Conservation (phyloP, 2,329 filamentous ascomycete genomes). For the Bipolaris gigantea region DNA sequence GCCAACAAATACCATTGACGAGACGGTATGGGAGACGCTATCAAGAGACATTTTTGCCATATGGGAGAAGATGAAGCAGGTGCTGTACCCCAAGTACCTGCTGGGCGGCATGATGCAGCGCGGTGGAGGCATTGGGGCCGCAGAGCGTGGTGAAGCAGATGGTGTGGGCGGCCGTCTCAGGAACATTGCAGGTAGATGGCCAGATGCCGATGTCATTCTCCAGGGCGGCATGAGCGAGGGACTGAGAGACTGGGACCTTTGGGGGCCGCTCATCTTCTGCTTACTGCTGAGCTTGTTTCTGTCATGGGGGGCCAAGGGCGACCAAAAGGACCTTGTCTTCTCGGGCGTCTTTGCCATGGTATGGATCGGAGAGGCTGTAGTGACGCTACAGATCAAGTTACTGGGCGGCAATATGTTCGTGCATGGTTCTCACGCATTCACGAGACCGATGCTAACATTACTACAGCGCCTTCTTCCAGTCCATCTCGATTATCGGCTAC, state of each 20-base stretch:
- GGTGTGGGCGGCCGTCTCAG: constrained; percentile 52
- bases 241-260: constrained; percentile 94
- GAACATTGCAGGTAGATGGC: constrained; percentile 64
- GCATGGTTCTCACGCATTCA: background rate
- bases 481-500: constrained; percentile 96
- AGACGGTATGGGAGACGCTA: constrained; percentile 96
- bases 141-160: constrained; percentile 58
- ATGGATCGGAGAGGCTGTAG: constrained; percentile 94
- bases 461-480: constrained; percentile 90
- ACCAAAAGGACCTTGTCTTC: constrained; percentile 88
- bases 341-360: constrained; percentile 95
- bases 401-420: constrained; percentile 95
- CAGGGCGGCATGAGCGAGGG: constrained; percentile 82
- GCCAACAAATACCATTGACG: constrained; percentile 91
- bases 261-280: constrained; percentile 95
- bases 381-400: constrained; percentile 97
- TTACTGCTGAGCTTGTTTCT: constrained; percentile 84
- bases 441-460: constrained; percentile 32
- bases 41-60: constrained; percentile 88
- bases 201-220: constrained; percentile 66
- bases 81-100: constrained; percentile 93
- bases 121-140: constrained; percentile 60
- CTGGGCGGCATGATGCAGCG: constrained; percentile 67
- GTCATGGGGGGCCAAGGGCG: constrained; percentile 74
- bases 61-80: constrained; percentile 98